These are phyloP conservation scores for Candida smagusa DNA, from an alignment of 1,139 yeast species.

Conservation along the genomic window DNA sequence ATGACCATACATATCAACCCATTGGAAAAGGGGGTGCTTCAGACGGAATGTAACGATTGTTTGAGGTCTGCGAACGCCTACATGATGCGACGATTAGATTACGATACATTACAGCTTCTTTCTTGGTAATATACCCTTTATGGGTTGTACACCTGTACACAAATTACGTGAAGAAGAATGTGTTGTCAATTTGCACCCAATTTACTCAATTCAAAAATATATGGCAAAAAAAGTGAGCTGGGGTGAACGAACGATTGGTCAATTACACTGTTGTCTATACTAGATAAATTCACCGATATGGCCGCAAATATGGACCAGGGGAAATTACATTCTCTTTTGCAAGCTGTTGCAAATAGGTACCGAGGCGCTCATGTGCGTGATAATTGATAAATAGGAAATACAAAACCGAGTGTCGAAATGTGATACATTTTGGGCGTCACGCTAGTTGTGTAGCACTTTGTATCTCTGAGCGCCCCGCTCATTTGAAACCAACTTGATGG, in stretches of 20 bases:
- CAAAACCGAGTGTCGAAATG: no score
- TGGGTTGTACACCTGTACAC: neutral
- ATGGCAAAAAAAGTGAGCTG: no score
- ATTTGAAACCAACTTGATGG: no score
- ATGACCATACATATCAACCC: no score
- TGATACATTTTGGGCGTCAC: no score
- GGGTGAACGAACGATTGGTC: no score
- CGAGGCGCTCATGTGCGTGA: constrained; percentile 1
- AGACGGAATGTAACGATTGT: neutral
- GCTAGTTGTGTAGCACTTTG: no score
- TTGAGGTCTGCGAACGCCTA: neutral
- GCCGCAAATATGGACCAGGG: no score
- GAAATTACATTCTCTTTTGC: neutral
- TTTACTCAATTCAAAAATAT: neutral
- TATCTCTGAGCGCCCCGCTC: no score
- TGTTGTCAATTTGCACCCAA: neutral
- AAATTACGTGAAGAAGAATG: neutral
- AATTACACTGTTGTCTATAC: no score
- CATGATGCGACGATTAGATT: neutral
- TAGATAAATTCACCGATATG: no score
- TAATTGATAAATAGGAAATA: neutral
- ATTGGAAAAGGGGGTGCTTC: neutral
- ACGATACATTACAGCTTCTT: neutral
- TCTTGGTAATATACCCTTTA: neutral
- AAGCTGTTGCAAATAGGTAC: constrained; percentile 2